A percentile compares a stretch with the other conserved stretches of the same genome.
These are phyloP conservation scores for Suillus paluster DNA, from an alignment of 768 basidiomycete species.

Conservation along the genomic window DNA sequence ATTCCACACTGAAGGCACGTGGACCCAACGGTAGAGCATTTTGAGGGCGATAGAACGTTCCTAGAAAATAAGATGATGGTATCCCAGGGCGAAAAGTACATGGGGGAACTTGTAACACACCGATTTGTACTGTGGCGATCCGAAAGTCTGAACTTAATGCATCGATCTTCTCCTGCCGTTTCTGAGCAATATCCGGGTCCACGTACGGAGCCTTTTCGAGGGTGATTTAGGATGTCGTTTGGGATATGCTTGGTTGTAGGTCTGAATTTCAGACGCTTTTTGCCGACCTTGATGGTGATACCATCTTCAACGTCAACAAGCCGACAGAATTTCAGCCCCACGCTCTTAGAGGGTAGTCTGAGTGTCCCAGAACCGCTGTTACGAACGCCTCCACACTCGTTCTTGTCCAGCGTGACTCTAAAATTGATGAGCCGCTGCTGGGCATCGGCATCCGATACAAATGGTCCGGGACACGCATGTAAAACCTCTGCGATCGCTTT, in stretches of 20 bases:
- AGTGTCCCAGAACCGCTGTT: slow-evolving; percentile 58
- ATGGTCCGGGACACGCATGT: slow-evolving; percentile 43
- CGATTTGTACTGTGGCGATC: slow-evolving; percentile 69
- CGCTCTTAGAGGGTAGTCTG: slow-evolving; percentile 25
- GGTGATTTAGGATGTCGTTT: slow-evolving; percentile 31
- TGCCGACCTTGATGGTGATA: slow-evolving; percentile 44
- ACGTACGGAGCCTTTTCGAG: slow-evolving; percentile 61
- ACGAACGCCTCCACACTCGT: slow-evolving; percentile 52
- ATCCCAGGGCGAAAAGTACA: neutral
- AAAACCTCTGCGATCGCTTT: slow-evolving; percentile 58
- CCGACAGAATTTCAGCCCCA: slow-evolving; percentile 52
- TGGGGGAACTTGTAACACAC: slow-evolving; percentile 49
- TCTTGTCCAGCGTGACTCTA: slow-evolving; percentile 54
- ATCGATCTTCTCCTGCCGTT: slow-evolving; percentile 47
- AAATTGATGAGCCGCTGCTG: slow-evolving; percentile 56
- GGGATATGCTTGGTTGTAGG: slow-evolving; percentile 13
- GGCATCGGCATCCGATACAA: slow-evolving; percentile 22
- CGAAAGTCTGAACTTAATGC: slow-evolving; percentile 54
- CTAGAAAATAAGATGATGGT: slow-evolving; percentile 13
- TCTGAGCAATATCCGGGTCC: slow-evolving; percentile 56
- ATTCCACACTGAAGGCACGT: slow-evolving; percentile 73
- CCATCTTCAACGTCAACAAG: slow-evolving; percentile 42
- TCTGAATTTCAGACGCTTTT: slow-evolving; percentile 43
- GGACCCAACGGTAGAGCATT: slow-evolving; percentile 32
- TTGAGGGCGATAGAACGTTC: slow-evolving; percentile 32